phyloP scores from a whole-genome alignment of 495 filamentous ascomycete genomes.

The Tuber umbilicatum region DNA sequence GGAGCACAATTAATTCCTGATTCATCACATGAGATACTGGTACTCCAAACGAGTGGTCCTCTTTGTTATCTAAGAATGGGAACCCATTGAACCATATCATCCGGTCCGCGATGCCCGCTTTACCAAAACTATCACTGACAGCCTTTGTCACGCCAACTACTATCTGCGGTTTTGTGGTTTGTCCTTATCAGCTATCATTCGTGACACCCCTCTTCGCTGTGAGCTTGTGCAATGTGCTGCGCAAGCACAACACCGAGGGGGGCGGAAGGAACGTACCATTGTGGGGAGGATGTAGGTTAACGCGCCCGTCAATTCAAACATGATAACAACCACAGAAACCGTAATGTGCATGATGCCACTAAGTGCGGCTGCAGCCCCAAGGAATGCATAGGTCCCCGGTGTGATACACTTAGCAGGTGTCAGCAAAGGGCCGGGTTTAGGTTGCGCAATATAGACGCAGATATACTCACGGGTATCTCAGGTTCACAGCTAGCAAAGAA shows the following conservation, averaged over 20 bases:
- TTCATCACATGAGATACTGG: slow-evolving; percentile 93
- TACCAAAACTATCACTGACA: slow-evolving; percentile 74
- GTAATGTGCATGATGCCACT: slow-evolving; percentile 98
- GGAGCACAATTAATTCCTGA: slow-evolving; percentile 64
- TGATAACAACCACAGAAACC: slow-evolving; percentile 92
- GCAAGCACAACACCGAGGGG: background rate
- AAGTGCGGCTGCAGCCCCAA: slow-evolving; percentile 89
- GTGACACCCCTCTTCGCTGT: slow-evolving; percentile 10
- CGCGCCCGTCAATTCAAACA: slow-evolving; percentile 95
- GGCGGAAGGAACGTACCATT: slow-evolving; percentile 54
- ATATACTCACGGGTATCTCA: slow-evolving; percentile 57
- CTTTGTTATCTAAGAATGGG: slow-evolving; percentile 95
- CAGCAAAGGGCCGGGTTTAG: background rate
- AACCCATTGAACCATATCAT: slow-evolving; percentile 99
- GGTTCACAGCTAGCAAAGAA: slow-evolving; percentile 86
- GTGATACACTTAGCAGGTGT: slow-evolving; percentile 62
- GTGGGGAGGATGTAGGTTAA: slow-evolving; percentile 94
- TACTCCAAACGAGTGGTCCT: slow-evolving; percentile 95
- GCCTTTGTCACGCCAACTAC: slow-evolving; percentile 97
- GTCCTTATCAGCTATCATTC: slow-evolving; percentile 32
- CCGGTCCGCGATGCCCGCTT: slow-evolving; percentile 92
- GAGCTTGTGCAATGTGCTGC: background rate
- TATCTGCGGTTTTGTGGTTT: slow-evolving; percentile 47
- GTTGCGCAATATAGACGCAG: background rate
- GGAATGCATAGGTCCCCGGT: slow-evolving; percentile 90